Conservation (phyloP, 768 basidiomycete genomes). For the Steccherinum ochraceum region DNA sequence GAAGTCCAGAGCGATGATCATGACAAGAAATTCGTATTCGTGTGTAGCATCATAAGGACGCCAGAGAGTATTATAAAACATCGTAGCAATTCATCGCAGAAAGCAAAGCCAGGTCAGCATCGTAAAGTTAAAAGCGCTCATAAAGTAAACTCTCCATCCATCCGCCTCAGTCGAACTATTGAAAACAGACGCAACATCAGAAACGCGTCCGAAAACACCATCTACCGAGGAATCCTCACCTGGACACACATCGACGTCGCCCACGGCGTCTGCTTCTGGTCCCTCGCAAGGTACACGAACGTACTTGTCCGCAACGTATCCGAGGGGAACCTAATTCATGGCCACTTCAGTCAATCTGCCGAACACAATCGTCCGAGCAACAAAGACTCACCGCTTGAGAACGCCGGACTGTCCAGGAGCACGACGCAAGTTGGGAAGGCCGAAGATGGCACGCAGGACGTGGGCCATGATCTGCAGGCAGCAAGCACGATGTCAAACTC, state of each 20-base stretch:
- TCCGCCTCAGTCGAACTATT: slow-evolving; percentile 8
- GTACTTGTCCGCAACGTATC: slow-evolving; percentile 40
- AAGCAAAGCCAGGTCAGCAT: no score
- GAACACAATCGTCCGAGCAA: not conserved
- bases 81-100: no score
- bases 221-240: slow-evolving; percentile 27
- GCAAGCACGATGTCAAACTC: not conserved
- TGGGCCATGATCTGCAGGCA: slow-evolving; percentile 45
- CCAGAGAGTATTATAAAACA: no score
- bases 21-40: no score
- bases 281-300: slow-evolving; percentile 49
- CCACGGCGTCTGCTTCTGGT: slow-evolving; percentile 54
- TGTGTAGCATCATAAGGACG: no score
- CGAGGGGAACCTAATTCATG: slow-evolving; percentile 36
- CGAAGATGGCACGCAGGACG: slow-evolving; percentile 59
- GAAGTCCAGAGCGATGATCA: no score
- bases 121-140: no score
- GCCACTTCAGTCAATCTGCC: not conserved
- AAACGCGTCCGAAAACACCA: not conserved
- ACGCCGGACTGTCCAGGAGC: slow-evolving; percentile 63
- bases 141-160: no score
- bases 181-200: not conserved
- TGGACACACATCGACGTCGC: slow-evolving; percentile 59
- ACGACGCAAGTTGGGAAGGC: slow-evolving; percentile 50
- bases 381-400: slow-evolving; percentile 41